These are phyloP conservation scores for Bifiguratus adelaidae DNA, from an alignment of 192 early-diverging fungal species.

Conservation along the genomic window DNA sequence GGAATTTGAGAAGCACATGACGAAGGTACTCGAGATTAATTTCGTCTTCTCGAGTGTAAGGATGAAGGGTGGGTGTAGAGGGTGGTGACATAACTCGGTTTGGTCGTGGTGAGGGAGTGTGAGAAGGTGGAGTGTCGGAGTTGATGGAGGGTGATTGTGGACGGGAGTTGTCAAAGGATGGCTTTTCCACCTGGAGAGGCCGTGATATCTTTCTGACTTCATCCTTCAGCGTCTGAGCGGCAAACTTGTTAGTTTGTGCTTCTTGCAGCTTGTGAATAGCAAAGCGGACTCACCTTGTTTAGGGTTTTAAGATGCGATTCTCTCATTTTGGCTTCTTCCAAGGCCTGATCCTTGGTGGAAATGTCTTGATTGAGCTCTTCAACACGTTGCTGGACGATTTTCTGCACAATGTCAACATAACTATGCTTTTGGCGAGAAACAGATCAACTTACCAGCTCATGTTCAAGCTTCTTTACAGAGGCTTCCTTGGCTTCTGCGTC, in stretches of 20 bases:
- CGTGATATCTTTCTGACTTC: slow-evolving; percentile 62
- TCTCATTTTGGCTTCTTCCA: slow-evolving; percentile 55
- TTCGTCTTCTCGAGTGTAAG: slow-evolving; percentile 28
- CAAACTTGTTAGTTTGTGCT: neutral
- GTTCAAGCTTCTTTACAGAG: slow-evolving; percentile 18
- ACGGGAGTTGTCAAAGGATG: slow-evolving; percentile 2
- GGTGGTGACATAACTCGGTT: slow-evolving; percentile 17
- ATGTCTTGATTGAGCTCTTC: no score
- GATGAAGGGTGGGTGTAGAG: slow-evolving; percentile 9
- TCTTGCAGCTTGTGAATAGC: neutral
- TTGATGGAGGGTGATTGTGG: neutral
- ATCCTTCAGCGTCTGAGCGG: slow-evolving; percentile 56
- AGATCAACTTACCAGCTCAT: slow-evolving; percentile 44
- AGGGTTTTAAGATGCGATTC: slow-evolving; percentile 58
- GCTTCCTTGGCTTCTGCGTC: neutral
- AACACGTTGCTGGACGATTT: no score
- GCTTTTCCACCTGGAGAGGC: slow-evolving; percentile 5
- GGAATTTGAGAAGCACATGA: slow-evolving; percentile 59
- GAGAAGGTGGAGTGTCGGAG: neutral
- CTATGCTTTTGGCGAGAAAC: slow-evolving; percentile 41
- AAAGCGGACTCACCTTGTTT: slow-evolving; percentile 46
- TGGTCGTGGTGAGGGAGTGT: slow-evolving; percentile 11
- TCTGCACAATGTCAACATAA: no score
- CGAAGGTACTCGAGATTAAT: slow-evolving; percentile 67
- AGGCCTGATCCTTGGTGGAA: slow-evolving; percentile 39